phyloP scores from a whole-genome alignment of 192 early-diverging fungal species.

The Umbelopsis isabellina region DNA sequence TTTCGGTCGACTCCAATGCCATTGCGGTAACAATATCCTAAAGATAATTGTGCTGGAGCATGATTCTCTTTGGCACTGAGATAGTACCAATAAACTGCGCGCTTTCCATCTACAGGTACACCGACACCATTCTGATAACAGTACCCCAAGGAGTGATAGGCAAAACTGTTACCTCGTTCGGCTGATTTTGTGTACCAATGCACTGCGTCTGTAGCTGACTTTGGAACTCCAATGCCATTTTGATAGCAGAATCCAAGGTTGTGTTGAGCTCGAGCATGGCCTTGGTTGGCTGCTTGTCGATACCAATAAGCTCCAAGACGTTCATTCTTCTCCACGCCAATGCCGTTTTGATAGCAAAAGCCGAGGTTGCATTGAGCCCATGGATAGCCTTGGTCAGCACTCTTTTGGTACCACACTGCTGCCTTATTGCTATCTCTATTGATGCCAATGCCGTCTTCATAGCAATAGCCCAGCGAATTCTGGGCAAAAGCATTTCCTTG shows the following conservation, averaged over 20 bases:
- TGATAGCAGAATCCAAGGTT: slow-evolving; percentile 86
- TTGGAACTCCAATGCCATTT: slow-evolving; percentile 76
- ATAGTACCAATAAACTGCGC: slow-evolving; percentile 60
- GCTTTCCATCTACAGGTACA: slow-evolving; percentile 48
- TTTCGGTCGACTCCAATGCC: slow-evolving; percentile 56
- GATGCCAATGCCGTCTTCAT: slow-evolving; percentile 76
- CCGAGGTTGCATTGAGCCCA: slow-evolving; percentile 72
- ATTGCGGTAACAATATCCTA: slow-evolving; percentile 64
- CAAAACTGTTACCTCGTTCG: slow-evolving; percentile 56
- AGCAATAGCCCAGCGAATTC: slow-evolving; percentile 79
- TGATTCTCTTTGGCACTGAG: slow-evolving; percentile 57
- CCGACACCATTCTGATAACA: slow-evolving; percentile 64
- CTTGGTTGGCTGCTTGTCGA: slow-evolving; percentile 58
- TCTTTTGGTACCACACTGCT: slow-evolving; percentile 60
- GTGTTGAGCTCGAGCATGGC: slow-evolving; percentile 55
- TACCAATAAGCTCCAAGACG: slow-evolving; percentile 61
- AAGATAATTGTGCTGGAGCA: slow-evolving; percentile 55
- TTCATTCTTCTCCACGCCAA: slow-evolving; percentile 57
- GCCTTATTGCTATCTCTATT: slow-evolving; percentile 54
- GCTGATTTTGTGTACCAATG: slow-evolving; percentile 54
- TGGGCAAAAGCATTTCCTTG: slow-evolving; percentile 77
- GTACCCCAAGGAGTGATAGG: slow-evolving; percentile 59
- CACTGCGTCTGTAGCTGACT: slow-evolving; percentile 54
- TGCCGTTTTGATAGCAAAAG: slow-evolving; percentile 71
- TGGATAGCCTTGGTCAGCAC: slow-evolving; percentile 53